Base-by-base conservation (phyloP, 2,329 filamentous ascomycete genomes). In the Tympanopsis confertula region DNA sequence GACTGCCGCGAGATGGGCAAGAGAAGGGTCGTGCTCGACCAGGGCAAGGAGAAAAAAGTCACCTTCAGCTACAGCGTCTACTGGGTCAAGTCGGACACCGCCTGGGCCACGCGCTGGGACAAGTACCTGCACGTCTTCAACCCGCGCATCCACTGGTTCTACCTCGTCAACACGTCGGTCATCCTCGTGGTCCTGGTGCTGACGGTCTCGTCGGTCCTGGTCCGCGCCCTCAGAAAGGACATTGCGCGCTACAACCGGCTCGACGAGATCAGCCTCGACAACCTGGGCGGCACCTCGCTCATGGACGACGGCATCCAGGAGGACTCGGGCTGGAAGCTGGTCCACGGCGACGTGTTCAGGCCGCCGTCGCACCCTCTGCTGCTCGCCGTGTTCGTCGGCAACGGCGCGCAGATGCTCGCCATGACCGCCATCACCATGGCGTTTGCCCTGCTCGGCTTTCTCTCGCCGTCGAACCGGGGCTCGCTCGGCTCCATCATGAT, bases 141-240 rank as follows among this genome's bases (percentile, higher is more conserved):
- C 57, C 88, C 91, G 37, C 93, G 91, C 67, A 96, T 98, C 50
- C 91, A 98, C 59, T 98, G 91, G 91, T 94, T 96, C 66, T 95
- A 87, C 42, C 77, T 98, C 36, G 84, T 96, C 62, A 94, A 94
- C 61, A 94, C 88, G 26, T 84, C 91, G 36, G 79, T 96, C 35
- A 94, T 98, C 44, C 88, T 98, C 37, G 72, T 94, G 36, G 91
- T 96, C 60, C 69, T 96, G 28, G 80, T 89, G 24, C 75, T 87
- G 35, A 94, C 91, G 50, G 91, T 98, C 45, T 82, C 82, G 58
- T 94, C 88, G n/a, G 85, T 96, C 35, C 69, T 98, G 13, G 68
- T 94, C 40, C 77, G 89, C 39, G 87, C 89, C 1, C 66, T 98
- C 41, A 83, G 80, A 59, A 95, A 94, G 67, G 91, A 98, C 54